Evolutionary conservation across 495 filamentous ascomycete genomes (phyloP), one percentile per base, ranked within the genome.

Genomic region (Neurospora sp.): DNA sequence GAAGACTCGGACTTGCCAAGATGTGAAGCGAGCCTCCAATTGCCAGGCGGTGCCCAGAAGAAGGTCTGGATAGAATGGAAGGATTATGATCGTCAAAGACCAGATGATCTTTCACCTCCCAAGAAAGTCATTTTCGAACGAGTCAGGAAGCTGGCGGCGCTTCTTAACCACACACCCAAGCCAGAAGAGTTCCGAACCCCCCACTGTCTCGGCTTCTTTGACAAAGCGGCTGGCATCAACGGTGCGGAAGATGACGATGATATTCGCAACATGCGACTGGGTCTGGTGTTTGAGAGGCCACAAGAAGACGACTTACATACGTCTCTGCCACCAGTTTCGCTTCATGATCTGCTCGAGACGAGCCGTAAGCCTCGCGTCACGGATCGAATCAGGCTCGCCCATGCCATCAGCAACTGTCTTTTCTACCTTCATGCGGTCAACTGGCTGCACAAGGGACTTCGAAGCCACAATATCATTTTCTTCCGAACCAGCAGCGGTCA

Each of bases 391-490:
- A 77, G 77, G 73, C 80, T 83, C 31, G 82, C 82, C 9, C 81
- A 81, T 71, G 82, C 82, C 69, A 78, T 83, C 46, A 80, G 78
- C 74, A 81, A 81, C 76, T 83, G 81, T 23, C 74, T 83, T 11
- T 76, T 82, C 5, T 82, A 81, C 69, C 83, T 90, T 0, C 88
- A 90, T 70, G 82, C 84, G 0, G 86, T 89, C 9, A 86, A 88
- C 72, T 90, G 87, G 88, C 82, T 90, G 40, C 89, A 90, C 81
- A 90, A 90, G 74, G 87, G 86, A 4, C 75, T 90, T 2, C 84
- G 87, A 46, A 86, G 84, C 75, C 80, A 88, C 75, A 88, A 88
- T 75, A 81, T 90, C 72, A 75, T 90, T 16, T 90, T 89, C 77
- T 86, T 89, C 74, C 73, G 72, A 27, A 75, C 73, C 20, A 74